phyloP scores from a whole-genome alignment of 345 rosid species.

The Populus euphratica region DNA sequence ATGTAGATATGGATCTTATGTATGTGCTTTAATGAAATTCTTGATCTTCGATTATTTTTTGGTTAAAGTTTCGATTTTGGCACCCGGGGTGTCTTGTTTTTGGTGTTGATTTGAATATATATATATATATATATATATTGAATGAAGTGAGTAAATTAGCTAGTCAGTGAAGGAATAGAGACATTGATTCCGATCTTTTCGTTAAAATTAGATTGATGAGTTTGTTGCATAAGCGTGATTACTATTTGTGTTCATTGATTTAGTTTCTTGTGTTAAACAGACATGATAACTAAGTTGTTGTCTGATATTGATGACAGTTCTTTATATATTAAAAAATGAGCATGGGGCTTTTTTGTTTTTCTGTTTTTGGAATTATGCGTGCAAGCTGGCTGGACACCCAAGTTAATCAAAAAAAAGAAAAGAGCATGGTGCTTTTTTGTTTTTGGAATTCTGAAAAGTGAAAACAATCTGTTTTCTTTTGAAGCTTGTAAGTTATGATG shows the following conservation, averaged over 20 bases:
- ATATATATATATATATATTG: background rate
- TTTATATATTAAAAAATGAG: background rate
- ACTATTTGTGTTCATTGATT: background rate
- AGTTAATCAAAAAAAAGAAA: too few relatives aligned
- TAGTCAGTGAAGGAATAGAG: background rate
- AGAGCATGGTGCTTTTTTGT: too few relatives aligned
- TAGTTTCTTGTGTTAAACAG: background rate
- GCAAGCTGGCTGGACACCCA: too few relatives aligned
- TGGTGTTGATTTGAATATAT: background rate
- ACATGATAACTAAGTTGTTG: background rate
- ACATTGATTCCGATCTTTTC: background rate
- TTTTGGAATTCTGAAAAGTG: background rate
- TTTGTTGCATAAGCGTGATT: background rate
- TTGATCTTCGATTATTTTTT: constrained; percentile 1
- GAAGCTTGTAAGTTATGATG: background rate
- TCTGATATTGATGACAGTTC: background rate
- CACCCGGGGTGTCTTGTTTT: constrained; percentile 10
- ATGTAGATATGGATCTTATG: constrained; percentile 18
- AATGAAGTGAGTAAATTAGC: background rate
- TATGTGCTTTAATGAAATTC: constrained; percentile 2
- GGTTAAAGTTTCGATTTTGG: constrained; percentile 26
- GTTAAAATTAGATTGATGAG: background rate
- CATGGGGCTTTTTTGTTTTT: background rate
- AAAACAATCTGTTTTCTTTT: background rate
- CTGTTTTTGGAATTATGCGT: too few relatives aligned